phyloP scores from a whole-genome alignment of 441 rosid genomes.

The Theobroma grandiflorum region DNA sequence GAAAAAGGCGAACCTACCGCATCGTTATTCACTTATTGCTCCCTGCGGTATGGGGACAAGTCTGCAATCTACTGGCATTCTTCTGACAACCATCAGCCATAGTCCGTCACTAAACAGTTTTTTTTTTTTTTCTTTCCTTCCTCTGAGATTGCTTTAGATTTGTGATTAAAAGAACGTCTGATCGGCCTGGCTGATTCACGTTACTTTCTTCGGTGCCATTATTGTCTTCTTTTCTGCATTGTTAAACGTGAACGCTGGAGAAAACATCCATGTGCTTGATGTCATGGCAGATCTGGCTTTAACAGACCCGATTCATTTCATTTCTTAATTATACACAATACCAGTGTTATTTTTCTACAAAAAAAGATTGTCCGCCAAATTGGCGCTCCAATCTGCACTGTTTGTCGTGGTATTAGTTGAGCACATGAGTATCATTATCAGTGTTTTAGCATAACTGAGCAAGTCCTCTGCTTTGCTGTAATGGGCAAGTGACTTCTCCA shows the following conservation, averaged over 20 bases:
- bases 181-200: not conserved
- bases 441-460: not conserved
- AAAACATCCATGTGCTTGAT: not conserved
- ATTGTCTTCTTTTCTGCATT: not conserved
- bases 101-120: not conserved
- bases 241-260: not conserved
- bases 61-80: not conserved
- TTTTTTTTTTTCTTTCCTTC: not conserved
- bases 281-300: slow-evolving; percentile 7
- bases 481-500: not conserved
- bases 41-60: not conserved
- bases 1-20: slow-evolving; percentile 4
- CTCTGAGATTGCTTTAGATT: not conserved
- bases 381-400: not conserved
- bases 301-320: not conserved
- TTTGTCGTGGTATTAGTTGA: not conserved
- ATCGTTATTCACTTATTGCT: not conserved
- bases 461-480: not conserved
- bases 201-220: not conserved
- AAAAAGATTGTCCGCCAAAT: not conserved
- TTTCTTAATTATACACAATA: not conserved
- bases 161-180: slow-evolving; percentile 21
- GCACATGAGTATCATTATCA: not conserved
- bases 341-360: not conserved
- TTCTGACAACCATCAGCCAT: slow-evolving; percentile 5